Percentiles rank a stretch among this genome's conserved stretches.
phyloP scores from a whole-genome alignment of 768 basidiomycete species.

The Psilocybe cubensis region DNA sequence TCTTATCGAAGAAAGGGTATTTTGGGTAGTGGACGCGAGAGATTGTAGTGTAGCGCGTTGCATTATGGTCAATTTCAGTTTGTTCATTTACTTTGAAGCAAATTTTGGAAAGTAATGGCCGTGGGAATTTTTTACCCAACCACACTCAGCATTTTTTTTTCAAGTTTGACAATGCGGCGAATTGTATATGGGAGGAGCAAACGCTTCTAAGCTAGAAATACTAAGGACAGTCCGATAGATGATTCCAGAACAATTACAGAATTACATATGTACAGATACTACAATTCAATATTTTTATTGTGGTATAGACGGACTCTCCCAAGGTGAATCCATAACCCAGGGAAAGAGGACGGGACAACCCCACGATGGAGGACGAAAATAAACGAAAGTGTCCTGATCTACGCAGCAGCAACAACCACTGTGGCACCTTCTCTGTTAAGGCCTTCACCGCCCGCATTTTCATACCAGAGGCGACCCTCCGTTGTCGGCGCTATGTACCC shows the following conservation, averaged over 20 bases:
- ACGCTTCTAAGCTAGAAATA: no score
- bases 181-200: no score
- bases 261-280: background rate
- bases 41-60: background rate
- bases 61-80: background rate
- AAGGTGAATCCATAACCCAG: background rate
- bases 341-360: background rate
- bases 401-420: conserved; percentile 16
- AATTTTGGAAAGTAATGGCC: background rate
- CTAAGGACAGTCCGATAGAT: no score
- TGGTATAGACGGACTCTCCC: background rate
- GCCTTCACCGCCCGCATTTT: conserved; percentile 80
- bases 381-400: background rate
- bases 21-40: background rate
- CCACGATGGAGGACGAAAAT: background rate
- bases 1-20: background rate
- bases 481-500: conserved; percentile 90
- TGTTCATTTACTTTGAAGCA: no score
- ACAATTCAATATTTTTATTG: background rate
- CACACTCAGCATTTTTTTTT: no score
- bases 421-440: conserved; percentile 41
- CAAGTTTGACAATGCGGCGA: no score
- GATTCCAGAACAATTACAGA: background rate
- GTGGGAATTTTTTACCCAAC: no score
- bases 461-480: conserved; percentile 87